phyloP scores from a whole-genome alignment of 257 asterid genomes.

The Solanum paucissectum region DNA sequence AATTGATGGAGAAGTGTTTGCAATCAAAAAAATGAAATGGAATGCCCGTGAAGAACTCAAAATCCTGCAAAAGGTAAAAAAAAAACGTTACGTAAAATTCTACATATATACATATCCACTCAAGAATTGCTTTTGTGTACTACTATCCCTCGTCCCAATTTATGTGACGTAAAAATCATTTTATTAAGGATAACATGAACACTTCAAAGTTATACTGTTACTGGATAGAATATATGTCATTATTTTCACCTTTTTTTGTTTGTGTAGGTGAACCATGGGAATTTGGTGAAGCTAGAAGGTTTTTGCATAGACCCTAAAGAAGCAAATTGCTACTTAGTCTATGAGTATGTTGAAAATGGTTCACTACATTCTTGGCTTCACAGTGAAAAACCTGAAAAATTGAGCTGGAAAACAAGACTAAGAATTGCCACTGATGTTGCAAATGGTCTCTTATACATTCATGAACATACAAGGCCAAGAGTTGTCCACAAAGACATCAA shows the following conservation, averaged over 20 bases:
- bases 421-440: constrained; percentile 73
- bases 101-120: neutral
- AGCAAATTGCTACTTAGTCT: constrained; percentile 74
- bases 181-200: neutral
- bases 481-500: constrained; percentile 96
- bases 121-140: neutral
- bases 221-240: neutral
- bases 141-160: neutral
- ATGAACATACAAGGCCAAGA: constrained; percentile 85
- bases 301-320: constrained; percentile 84
- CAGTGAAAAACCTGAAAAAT: constrained; percentile 23
- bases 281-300: constrained; percentile 85
- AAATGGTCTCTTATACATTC: constrained; percentile 89
- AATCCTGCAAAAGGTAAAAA: constrained; percentile 74
- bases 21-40: constrained; percentile 97
- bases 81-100: neutral
- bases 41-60: constrained; percentile 96
- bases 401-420: constrained; percentile 73
- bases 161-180: neutral
- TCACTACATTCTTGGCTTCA: constrained; percentile 77
- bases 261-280: constrained; percentile 92
- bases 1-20: constrained; percentile 62
- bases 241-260: neutral
- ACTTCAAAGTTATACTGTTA: neutral
- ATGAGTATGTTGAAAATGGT: constrained; percentile 77